Conservation (phyloP, 139 green algal genomes). For the Chlamydomonas sp. region DNA sequence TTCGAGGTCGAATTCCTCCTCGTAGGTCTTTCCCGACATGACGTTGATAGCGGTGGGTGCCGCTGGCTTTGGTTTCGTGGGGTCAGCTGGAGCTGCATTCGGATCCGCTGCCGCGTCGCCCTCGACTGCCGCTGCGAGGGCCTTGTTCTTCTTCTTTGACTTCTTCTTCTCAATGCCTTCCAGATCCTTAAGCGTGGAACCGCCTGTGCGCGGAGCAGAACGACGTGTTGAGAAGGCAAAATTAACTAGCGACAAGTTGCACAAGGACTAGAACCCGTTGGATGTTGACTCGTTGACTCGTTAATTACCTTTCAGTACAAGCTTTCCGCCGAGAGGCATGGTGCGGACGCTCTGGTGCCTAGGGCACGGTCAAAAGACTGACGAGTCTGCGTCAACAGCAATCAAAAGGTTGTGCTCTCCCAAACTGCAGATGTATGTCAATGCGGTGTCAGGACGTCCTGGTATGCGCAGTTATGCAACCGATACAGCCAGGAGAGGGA, state of each 20-base stretch:
- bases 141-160: conserved; percentile 41
- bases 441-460: too few species aligned
- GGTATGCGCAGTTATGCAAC: too few species aligned
- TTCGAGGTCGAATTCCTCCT: too few species aligned
- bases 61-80: conserved; percentile 30
- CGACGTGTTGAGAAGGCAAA: background rate
- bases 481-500: too few species aligned
- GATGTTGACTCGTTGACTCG: background rate
- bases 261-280: background rate
- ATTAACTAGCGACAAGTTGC: background rate
- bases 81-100: background rate
- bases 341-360: background rate
- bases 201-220: conserved; percentile 8
- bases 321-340: conserved; percentile 49
- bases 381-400: too few species aligned
- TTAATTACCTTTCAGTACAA: conserved; percentile 43
- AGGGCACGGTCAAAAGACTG: too few species aligned
- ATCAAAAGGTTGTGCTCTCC: too few species aligned
- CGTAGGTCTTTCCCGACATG: too few species aligned
- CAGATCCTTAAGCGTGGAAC: conserved; percentile 22
- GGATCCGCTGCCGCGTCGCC: background rate
- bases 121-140: background rate
- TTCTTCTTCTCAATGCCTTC: conserved; percentile 48
- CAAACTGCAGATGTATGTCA: too few species aligned
- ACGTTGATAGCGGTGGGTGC: too few species aligned